A percentile compares a stretch with the other conserved stretches of the same genome.
Evolutionary conservation across 1,139 yeast genomes (phyloP).

Genomic region (Blastobotrys apis): DNA sequence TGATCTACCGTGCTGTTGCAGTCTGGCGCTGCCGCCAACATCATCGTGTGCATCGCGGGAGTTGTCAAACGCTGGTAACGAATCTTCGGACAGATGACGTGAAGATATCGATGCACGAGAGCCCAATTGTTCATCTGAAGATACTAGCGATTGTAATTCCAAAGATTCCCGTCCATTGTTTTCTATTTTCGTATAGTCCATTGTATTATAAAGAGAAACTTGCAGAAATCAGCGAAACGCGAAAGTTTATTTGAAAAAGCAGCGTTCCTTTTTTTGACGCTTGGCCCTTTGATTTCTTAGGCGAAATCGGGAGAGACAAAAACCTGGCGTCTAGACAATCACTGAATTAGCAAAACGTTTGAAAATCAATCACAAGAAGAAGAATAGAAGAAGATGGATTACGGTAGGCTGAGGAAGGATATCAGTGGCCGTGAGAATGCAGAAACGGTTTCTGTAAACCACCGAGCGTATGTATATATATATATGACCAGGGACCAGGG

Average conservation of each 20-base stretch:
- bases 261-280: too few relatives aligned
- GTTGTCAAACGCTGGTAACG: slow-evolving; percentile 18
- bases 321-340: too few relatives aligned
- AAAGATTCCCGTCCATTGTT: slow-evolving; percentile 28
- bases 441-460: slow-evolving; percentile 39
- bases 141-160: slow-evolving; percentile 37
- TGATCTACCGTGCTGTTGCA: slow-evolving; percentile 19
- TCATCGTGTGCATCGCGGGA: slow-evolving; percentile 12
- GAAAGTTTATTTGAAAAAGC: background rate
- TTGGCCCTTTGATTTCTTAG: too few relatives aligned
- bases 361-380: too few relatives aligned
- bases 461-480: slow-evolving; percentile 34
- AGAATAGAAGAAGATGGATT: slow-evolving; percentile 31
- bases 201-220: background rate
- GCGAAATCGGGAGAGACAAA: too few relatives aligned
- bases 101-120: slow-evolving; percentile 21
- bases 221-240: background rate
- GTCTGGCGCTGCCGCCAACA: slow-evolving; percentile 11
- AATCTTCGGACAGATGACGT: slow-evolving; percentile 26
- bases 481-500: background rate
- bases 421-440: slow-evolving; percentile 19
- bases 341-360: too few relatives aligned
- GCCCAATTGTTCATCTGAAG: slow-evolving; percentile 27
- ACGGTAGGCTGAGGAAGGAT: slow-evolving; percentile 23
- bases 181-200: slow-evolving; percentile 6